Evolutionary conservation across 225 moss, liverwort and hornwort genomes (phyloP), one percentile per base, ranked within the genome.

Genomic region (Sphagnum tenellum): DNA sequence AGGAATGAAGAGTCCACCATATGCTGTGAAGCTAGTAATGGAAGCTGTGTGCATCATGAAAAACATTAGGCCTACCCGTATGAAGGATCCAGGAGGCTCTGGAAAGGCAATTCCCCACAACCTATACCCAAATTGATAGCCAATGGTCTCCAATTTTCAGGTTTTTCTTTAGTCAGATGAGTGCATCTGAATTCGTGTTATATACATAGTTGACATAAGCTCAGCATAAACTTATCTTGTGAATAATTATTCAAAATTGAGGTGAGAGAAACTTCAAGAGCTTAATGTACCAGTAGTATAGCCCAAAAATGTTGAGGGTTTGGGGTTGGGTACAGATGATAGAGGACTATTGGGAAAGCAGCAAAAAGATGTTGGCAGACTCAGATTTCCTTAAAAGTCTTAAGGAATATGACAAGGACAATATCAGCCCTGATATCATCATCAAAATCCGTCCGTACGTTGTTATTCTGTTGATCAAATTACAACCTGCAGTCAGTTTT

Each of bases 21-120:
- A 71, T 9, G 87, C 91, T 12, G 75, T 94, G 3, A 89, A 89
- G 63, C 76, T 94, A 52, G 94, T 94, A n/a, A 94, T 94, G 80
- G 94, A 94, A 69, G 94, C 94, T 56, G 85, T 94, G 3, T 94
- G 91, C 52, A 89, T 94, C 2, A 88, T 94, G 91, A 94, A 89
- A 79, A 79, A 45, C 63, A 91, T 94, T 49, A 94, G 89, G 70
- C 83, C 94, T n/a, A 94, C 89, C 47, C 76, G 94, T 50, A 91
- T 94, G 91, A 94, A 94, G 77, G 94, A 94, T 60, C 91, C 83
- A 0, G 87, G 81, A 46, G 93, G 93, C 9, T 94, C 91, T 2
- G 94, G 94, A 66, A 94, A 90, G 87, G 94, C 85, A 73, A 50
- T 60, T 9, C 45, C 8, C 44, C 14, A 29, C 29, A 29, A 0